Base-by-base conservation (phyloP, 306 rosid genomes). In the Lotus japonicus region DNA sequence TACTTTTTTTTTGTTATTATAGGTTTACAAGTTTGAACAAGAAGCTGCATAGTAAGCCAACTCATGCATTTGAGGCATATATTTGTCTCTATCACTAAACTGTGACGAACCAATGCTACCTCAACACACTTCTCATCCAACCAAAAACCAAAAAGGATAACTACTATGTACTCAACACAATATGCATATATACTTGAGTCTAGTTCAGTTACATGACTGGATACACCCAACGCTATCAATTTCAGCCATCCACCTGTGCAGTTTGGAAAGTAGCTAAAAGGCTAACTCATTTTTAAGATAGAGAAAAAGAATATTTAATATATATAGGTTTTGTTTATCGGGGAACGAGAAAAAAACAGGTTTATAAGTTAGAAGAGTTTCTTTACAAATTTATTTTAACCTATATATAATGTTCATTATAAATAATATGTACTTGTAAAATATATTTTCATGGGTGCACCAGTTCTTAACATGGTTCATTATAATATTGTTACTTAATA, bases 31-130 rank as follows among this genome's bases (percentile, higher is more conserved):
- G 69, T 48, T 51, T 58, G 71, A 64, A 72, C 79, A 76, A 39
- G 11, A 68, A 17, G 26, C 50, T 68, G 66, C 68, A 71, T 76
- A 76, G 68, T 54, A 63, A 71, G 59, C 75, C 79, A 71, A 71
- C 75, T 76, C 73, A 61, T 55, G 35, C 76, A 81, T 45, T 66
- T 71, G 38, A 71, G 44, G 63, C 72, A 76, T n/a, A n/a, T n/a
- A n/a, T 72, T 76, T 77, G 79, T 81, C 77, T 50, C 76, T 33
- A 46, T 81, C 82, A 31, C 35, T 65, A 46, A 76, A 46, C 67
- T 11, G 9, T 44, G 63, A 64, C 35, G 63, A 64, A 79, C 79
- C 55, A 68, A 46, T 42, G 76, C 70, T 66, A 43, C 13, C 13
- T 2, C 48, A 14, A 59, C 68, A 59, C 75, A 57, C 61, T 18